Conservation (phyloP, 1,284 basidiomycete genomes). For the Testicularia cyperi region DNA sequence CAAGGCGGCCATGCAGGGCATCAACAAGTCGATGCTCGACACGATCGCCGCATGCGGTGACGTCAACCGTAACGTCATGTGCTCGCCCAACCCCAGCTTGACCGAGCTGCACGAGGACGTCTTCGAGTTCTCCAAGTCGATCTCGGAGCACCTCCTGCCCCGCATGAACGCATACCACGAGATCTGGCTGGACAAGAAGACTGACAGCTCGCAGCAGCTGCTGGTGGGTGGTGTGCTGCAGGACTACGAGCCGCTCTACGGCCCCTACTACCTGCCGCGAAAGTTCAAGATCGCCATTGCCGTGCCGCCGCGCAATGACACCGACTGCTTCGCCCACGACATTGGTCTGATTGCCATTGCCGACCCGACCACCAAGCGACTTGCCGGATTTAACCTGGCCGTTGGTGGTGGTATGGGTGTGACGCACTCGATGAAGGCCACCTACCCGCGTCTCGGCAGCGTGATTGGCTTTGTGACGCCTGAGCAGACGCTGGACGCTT, state of each 20-base stretch:
- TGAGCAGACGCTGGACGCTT: constrained; percentile 81
- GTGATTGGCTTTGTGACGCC: constrained; percentile 89
- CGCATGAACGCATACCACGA: constrained; percentile 94
- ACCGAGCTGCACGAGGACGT: constrained; percentile 83
- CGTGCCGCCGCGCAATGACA: constrained; percentile 93
- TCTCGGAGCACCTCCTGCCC: constrained; percentile 86
- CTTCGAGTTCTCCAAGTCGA: constrained; percentile 79
- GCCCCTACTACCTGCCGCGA: constrained; percentile 92
- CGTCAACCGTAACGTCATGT: constrained; percentile 91
- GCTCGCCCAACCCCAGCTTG: constrained; percentile 84
- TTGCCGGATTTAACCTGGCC: constrained; percentile 62
- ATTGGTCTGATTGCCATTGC: constrained; percentile 92
- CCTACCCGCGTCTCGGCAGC: constrained; percentile 86
- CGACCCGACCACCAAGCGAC: constrained; percentile 63
- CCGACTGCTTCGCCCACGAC: constrained; percentile 94
- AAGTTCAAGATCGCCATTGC: constrained; percentile 98
- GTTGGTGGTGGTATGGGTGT: constrained; percentile 95
- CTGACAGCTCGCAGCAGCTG: constrained; percentile 67
- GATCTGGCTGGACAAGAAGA: constrained; percentile 82
- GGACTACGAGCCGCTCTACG: constrained; percentile 94
- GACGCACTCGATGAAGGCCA: constrained; percentile 98
- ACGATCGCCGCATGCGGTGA: constrained; percentile 98
- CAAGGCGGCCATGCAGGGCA: constrained; percentile 93
- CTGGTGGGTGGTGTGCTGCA: constrained; percentile 86
- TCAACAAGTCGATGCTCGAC: constrained; percentile 87